Percentiles rank a stretch among this genome's conserved stretches.
Conservation (phyloP, 768 basidiomycete genomes). For the Tulasnella sp. region DNA sequence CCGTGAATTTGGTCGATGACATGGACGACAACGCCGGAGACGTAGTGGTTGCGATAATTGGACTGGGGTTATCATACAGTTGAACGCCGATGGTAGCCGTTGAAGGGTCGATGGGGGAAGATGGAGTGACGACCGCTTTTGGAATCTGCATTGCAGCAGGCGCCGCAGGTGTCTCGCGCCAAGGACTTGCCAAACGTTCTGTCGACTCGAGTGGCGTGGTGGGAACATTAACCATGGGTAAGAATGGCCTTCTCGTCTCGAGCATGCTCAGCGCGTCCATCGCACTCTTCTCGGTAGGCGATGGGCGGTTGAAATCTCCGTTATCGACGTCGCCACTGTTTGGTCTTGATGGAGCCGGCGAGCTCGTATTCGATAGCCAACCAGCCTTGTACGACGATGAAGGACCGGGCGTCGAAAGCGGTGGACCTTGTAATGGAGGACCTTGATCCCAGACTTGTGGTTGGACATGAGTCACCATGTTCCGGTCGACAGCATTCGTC, state of each 20-base stretch:
- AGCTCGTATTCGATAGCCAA: background rate
- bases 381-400: background rate
- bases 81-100: background rate
- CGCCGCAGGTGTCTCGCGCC: background rate
- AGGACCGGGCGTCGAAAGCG: background rate
- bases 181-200: background rate
- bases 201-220: background rate
- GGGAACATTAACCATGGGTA: background rate
- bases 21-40: constrained; percentile 19
- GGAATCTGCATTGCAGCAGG: background rate
- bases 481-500: background rate
- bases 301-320: constrained; percentile 1
- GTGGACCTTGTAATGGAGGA: background rate
- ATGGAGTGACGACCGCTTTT: constrained; percentile 3
- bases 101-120: constrained; percentile 2
- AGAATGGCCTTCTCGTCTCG: background rate
- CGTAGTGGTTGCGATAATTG: background rate
- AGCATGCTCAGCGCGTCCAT: background rate
- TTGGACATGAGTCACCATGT: background rate
- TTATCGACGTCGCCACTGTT: background rate
- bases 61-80: background rate
- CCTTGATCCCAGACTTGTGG: background rate
- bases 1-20: constrained; percentile 12
- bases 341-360: background rate
- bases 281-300: background rate